Conservation (phyloP, 352 stramenopile species). For the Aphanomyces astaci region DNA sequence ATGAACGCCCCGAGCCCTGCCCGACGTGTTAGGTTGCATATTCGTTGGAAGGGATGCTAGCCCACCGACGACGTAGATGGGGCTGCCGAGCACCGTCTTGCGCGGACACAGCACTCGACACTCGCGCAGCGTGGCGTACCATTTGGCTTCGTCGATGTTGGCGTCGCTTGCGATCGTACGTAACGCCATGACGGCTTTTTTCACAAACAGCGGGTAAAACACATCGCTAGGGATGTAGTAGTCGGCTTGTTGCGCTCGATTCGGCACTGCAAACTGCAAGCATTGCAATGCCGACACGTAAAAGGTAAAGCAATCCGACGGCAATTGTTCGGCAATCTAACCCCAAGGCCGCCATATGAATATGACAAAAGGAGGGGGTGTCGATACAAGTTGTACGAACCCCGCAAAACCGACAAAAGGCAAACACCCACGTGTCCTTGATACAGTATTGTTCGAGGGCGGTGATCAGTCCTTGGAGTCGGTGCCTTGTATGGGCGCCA, state of each 20-base stretch:
- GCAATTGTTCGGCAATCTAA: conserved; percentile 4
- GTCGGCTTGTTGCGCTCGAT: conserved; percentile 13
- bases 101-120: conserved; percentile 11
- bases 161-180: conserved; percentile 6
- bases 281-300: conserved; percentile 12
- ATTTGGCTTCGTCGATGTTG: conserved; percentile 6
- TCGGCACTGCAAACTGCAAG: conserved; percentile 7
- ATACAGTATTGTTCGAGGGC: conserved; percentile 16
- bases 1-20: conserved; percentile 7
- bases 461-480: conserved; percentile 16
- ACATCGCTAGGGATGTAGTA: neutral
- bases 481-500: neutral
- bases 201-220: conserved; percentile 12
- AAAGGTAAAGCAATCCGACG: conserved; percentile 13
- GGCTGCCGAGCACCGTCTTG: neutral
- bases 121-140: conserved; percentile 1
- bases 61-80: conserved; percentile 11
- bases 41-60: neutral
- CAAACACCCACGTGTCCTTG: conserved; percentile 14
- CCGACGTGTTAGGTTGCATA: neutral
- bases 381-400: neutral
- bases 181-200: conserved; percentile 10
- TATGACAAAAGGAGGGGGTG: neutral
- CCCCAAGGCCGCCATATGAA: neutral
- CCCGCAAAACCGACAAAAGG: conserved; percentile 17